Evolutionary conservation across 352 stramenopile species (phyloP), one percentile per base, ranked within the genome.

Genomic region (Phytopythium vexans): DNA sequence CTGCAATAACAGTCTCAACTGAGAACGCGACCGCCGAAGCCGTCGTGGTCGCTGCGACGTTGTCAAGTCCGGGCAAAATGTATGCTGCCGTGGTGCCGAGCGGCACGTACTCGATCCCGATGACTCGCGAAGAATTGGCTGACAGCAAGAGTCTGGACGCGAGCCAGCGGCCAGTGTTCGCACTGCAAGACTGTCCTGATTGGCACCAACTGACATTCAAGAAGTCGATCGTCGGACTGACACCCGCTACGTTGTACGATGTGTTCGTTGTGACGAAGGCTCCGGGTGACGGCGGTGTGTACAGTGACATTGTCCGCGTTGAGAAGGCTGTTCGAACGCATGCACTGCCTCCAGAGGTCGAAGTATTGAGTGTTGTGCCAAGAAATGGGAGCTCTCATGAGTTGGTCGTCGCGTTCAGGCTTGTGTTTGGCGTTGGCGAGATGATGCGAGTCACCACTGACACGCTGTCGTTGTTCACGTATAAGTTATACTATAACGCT

Each of bases 171-270:
- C 38, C 42, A 6, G 52, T 68, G 3, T 88, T 82, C 61, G 54
- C 50, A n/a, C 15, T 69, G 31, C 48, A 68, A 9, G 52, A 72
- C 11, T 34, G 53, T 34, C 1, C 31, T 31, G 43, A 16, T 48
- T 76, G 75, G 62, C 41, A 45, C 15, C n/a, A 63, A 9, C 40
- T 81, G 6, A 45, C 31, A 4, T 61, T 74, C 21, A 49, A 70
- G 32, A 70, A 69, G 36, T 12, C 52, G 1, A 38, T 86, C 0
- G 42, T 55, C 3, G 55, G 48, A 1, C 55, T 91, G n/a, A 38
- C 43, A 0, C 64, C 81, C 1, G 70, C 77, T 5, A 90, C 75
- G 11, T 49, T 74, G 27, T 91, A 90, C 53, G 77, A 92, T 8
- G 15, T 85, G 5, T 62, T 86, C 27, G 12, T 83, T 3, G 62